These are phyloP conservation scores for Apophysomyces variabilis DNA, from an alignment of 371 early-diverging fungal genomes.

Conservation along the genomic window DNA sequence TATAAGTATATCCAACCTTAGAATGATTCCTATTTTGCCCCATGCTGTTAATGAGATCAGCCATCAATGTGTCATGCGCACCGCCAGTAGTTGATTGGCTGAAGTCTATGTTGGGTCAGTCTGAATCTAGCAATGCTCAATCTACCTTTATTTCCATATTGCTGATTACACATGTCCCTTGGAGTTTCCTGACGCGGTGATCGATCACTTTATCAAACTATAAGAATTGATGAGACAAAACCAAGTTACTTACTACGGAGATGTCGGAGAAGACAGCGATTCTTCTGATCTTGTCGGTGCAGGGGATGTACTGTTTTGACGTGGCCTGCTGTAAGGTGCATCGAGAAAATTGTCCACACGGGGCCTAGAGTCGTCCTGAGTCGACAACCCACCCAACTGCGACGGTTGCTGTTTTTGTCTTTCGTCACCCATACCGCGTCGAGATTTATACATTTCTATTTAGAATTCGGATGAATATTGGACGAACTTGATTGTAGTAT, in stretches of 20 bases:
- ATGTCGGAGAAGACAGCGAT: slow-evolving; percentile 2
- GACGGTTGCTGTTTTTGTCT: background rate
- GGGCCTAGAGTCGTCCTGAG: slow-evolving; percentile 9
- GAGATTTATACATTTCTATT: slow-evolving; percentile 14
- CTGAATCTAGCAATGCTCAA: background rate
- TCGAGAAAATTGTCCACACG: slow-evolving; percentile 20
- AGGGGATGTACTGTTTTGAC: slow-evolving; percentile 47
- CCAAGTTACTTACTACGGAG: background rate
- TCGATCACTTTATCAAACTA: background rate
- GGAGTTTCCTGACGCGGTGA: background rate
- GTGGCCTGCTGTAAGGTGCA: slow-evolving; percentile 27
- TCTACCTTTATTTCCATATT: slow-evolving; percentile 4
- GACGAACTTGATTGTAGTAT: background rate
- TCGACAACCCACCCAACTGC: background rate
- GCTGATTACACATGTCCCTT: background rate
- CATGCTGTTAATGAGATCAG: slow-evolving; percentile 31
- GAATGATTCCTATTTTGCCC: slow-evolving; percentile 19
- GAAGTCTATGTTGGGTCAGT: slow-evolving; percentile 1
- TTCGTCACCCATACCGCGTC: background rate
- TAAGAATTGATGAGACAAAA: background rate
- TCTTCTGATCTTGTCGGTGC: slow-evolving; percentile 26
- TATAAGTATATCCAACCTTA: slow-evolving; percentile 12
- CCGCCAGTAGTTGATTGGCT: slow-evolving; percentile 13
- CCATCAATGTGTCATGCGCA: slow-evolving; percentile 33
- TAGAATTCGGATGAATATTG: background rate